These are phyloP conservation scores for Puccinellia tenuiflora DNA, from an alignment of 176 grass and related monocot species.

Conservation along the genomic window DNA sequence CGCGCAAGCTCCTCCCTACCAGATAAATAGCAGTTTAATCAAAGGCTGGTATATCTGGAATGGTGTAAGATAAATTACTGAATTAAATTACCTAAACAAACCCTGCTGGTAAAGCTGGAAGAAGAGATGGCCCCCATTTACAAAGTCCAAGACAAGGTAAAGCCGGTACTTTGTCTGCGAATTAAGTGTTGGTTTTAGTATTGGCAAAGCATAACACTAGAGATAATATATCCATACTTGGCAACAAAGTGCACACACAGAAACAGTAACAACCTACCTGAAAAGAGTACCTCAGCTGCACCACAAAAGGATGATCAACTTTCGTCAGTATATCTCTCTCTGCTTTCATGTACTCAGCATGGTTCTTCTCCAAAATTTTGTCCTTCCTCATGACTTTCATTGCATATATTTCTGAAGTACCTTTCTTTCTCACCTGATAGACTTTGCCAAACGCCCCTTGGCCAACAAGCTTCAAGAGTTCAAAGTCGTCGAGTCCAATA, in stretches of 20 bases:
- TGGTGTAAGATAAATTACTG: neutral
- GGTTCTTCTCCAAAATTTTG: slow-evolving; percentile 96
- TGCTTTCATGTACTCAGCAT: slow-evolving; percentile 98
- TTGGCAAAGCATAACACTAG: neutral
- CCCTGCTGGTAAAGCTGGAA: slow-evolving; percentile 98
- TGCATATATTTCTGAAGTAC: slow-evolving; percentile 95
- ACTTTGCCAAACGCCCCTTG: slow-evolving; percentile 99
- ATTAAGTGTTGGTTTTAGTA: slow-evolving; percentile 16
- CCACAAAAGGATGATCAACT: slow-evolving; percentile 92
- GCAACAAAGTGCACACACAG: neutral
- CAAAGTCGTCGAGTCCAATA: slow-evolving; percentile 83
- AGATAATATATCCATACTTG: slow-evolving; percentile 8
- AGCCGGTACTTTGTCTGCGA: slow-evolving; percentile 90
- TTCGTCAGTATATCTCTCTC: slow-evolving; percentile 99
- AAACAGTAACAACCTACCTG: slow-evolving; percentile 52
- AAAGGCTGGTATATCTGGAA: slow-evolving; percentile 7
- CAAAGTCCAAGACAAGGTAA: slow-evolving; percentile 92
- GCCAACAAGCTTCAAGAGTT: slow-evolving; percentile 91
- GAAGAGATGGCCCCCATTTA: slow-evolving; percentile 97
- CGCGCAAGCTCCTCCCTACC: slow-evolving; percentile 87
- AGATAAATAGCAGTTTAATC: slow-evolving; percentile 2
- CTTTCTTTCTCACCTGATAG: slow-evolving; percentile 87
- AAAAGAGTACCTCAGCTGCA: slow-evolving; percentile 97
- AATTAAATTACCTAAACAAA: slow-evolving; percentile 74
- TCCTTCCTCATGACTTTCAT: slow-evolving; percentile 99